These are phyloP conservation scores for Sanghuangporus weigelae DNA, from an alignment of 1,284 basidiomycete genomes.

Conservation along the genomic window DNA sequence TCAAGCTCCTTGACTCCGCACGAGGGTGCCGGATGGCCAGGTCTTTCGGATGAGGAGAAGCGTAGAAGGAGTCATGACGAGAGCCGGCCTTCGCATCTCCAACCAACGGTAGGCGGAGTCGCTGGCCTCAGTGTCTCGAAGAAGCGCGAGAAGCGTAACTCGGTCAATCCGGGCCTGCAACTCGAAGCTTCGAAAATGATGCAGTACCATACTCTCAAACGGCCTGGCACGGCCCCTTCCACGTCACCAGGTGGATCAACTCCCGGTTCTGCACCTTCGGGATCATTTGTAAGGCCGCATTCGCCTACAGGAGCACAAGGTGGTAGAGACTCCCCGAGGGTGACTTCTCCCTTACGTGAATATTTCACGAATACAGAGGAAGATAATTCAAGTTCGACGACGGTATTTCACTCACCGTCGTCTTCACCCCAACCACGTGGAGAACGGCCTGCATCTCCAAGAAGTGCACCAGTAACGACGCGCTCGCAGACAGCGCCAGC, in stretches of 20 bases:
- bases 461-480: background rate
- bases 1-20: conserved; percentile 21
- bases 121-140: conserved; percentile 19
- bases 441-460: background rate
- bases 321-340: conserved; percentile 14
- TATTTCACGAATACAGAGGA: conserved; percentile 11
- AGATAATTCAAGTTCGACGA: conserved; percentile 11
- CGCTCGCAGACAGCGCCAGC: background rate
- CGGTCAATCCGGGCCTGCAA: conserved; percentile 40
- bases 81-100: conserved; percentile 44
- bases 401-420: conserved; percentile 10
- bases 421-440: conserved; percentile 6
- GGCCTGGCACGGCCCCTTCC: conserved; percentile 23
- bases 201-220: conserved; percentile 6
- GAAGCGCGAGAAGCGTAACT: conserved; percentile 38
- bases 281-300: background rate
- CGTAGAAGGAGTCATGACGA: conserved; percentile 57
- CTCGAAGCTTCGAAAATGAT: conserved; percentile 24
- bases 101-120: conserved; percentile 17
- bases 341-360: conserved; percentile 16
- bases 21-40: conserved; percentile 14
- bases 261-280: background rate
- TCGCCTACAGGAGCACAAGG: background rate
- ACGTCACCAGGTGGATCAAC: conserved; percentile 1
- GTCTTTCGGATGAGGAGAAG: conserved; percentile 26